Evolutionary conservation across 192 early-diverging fungal species (phyloP).

Genomic region (Irineochytrium annulatum): DNA sequence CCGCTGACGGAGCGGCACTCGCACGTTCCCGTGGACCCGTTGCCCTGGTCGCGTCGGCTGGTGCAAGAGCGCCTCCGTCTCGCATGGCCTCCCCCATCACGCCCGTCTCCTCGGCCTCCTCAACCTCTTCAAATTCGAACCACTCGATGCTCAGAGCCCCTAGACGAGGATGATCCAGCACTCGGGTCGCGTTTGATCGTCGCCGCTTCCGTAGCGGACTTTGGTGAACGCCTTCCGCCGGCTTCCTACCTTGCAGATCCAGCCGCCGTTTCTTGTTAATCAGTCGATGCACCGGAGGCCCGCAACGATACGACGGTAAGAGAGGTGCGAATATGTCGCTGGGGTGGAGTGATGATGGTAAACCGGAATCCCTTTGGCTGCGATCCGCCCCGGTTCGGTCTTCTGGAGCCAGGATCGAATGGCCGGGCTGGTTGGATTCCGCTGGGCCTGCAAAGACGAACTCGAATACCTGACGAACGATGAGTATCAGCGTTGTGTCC

Average conservation of each 20-base stretch:
- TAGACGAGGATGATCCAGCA: not conserved
- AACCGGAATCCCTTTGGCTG: too few species aligned
- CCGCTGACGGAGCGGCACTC: not conserved
- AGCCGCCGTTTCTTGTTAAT: not conserved
- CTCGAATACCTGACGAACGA: too few species aligned
- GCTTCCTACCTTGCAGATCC: not conserved
- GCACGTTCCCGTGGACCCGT: too few species aligned
- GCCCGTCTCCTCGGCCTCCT: not conserved
- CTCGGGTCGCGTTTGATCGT: too few species aligned
- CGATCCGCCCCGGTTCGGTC: too few species aligned
- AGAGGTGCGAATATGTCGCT: not conserved
- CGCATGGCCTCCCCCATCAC: not conserved
- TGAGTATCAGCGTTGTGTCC: too few species aligned
- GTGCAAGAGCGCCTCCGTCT: not conserved
- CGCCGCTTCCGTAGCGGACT: too few species aligned
- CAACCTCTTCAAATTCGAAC: constrained; percentile 2
- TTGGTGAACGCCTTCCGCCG: too few species aligned
- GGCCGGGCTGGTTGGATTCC: too few species aligned
- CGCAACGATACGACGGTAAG: not conserved
- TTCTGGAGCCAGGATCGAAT: too few species aligned
- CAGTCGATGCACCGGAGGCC: not conserved
- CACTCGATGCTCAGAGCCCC: not conserved
- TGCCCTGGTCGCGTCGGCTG: not conserved
- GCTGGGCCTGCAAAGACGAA: too few species aligned
- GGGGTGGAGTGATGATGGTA: too few species aligned